Evolutionary conservation across 2,329 filamentous ascomycete genomes (phyloP).

Genomic region (Diplocarpon mali): DNA sequence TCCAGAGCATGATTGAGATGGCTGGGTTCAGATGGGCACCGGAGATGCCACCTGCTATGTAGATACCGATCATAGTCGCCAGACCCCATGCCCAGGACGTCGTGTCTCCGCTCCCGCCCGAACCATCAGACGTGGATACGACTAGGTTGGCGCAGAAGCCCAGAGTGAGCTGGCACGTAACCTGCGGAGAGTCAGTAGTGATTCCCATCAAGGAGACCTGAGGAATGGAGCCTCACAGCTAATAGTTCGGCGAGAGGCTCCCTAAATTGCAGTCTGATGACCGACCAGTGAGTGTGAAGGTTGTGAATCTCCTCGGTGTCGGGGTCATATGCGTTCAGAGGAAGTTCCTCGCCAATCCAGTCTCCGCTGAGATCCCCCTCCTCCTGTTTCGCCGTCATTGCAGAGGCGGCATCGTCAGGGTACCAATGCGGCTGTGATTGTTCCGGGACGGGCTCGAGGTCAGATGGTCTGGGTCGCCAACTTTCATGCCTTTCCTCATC

Average conservation of each 20-base stretch:
- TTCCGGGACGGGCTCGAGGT: constrained; percentile 1
- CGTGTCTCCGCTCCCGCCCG: constrained; percentile 31
- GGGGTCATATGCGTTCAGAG: constrained; percentile 15
- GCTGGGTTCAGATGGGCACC: constrained; percentile 36
- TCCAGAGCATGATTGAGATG: constrained; percentile 34
- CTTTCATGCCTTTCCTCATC: constrained; percentile 4
- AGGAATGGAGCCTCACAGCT: constrained; percentile 28
- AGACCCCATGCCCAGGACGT: constrained; percentile 42
- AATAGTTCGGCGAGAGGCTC: constrained; percentile 43
- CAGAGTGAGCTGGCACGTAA: not conserved
- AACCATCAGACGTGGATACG: constrained; percentile 22
- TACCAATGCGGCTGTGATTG: constrained; percentile 5
- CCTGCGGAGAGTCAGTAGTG: not conserved
- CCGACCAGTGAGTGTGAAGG: constrained; percentile 31
- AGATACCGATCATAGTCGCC: constrained; percentile 40
- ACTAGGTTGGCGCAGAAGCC: constrained; percentile 40
- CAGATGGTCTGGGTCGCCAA: not conserved
- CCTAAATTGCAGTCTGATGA: constrained; percentile 35
- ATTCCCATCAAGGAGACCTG: too few relatives aligned
- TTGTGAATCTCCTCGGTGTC: constrained; percentile 22
- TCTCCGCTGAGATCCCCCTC: constrained; percentile 10
- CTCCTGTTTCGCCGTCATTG: constrained; percentile 12
- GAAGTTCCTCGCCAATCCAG: constrained; percentile 15
- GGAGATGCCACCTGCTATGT: constrained; percentile 36
- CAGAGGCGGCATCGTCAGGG: constrained; percentile 16